Conservation (phyloP, 83 land plant species). For the Picea abies region DNA sequence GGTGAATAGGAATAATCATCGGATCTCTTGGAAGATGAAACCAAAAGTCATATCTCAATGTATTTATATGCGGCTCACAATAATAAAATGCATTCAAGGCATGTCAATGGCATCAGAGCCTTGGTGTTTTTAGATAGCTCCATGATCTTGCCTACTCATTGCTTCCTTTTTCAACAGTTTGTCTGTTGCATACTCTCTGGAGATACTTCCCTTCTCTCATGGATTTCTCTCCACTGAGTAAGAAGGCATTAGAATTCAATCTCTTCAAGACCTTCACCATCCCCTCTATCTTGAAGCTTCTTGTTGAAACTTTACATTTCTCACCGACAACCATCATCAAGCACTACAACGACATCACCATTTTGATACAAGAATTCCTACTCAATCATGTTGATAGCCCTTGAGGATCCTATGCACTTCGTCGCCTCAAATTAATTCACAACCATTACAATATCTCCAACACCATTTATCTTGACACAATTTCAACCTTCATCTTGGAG, state of each 20-base stretch:
- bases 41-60: too few species aligned
- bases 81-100: too few species aligned
- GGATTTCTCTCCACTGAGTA: constrained; percentile 26
- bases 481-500: constrained; percentile 23
- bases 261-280: constrained; percentile 30
- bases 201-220: neutral
- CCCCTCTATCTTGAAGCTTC: constrained; percentile 34
- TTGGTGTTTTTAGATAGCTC: too few species aligned
- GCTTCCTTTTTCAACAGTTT: too few species aligned
- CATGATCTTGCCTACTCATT: too few species aligned
- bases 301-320: constrained; percentile 16
- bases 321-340: neutral
- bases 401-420: constrained; percentile 30
- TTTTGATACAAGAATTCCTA: constrained; percentile 15
- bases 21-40: too few species aligned
- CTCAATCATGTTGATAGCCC: constrained; percentile 29
- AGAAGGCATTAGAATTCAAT: constrained; percentile 19
- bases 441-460: constrained; percentile 32
- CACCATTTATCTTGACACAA: constrained; percentile 18
- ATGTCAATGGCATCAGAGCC: too few species aligned
- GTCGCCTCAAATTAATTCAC: constrained; percentile 38
- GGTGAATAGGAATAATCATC: too few species aligned
- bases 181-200: too few species aligned
- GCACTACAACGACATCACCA: constrained; percentile 36
- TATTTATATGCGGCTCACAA: too few species aligned